Base-by-base conservation (phyloP, 2,329 filamentous ascomycete genomes). In the Aspergillus sp. region DNA sequence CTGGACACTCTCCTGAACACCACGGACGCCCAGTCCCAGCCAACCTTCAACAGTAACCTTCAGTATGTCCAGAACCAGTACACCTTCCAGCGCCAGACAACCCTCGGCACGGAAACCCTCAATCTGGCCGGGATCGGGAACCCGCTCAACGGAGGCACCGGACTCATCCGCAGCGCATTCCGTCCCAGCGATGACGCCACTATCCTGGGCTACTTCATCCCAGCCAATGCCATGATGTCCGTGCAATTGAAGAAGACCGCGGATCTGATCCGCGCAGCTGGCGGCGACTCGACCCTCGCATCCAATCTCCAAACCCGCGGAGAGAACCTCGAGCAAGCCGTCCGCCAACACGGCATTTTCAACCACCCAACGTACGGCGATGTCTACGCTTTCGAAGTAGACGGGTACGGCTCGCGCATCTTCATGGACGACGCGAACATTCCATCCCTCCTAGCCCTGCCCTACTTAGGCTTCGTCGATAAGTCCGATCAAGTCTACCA, bases 201-300 rank as follows among this genome's bases (percentile, higher is more conserved):
- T 0, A 97, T 95, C 39, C 82, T 99, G 3, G 93, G 93, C 48
- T 99, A 92, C 81, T 91, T 96, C 73, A 96, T 99, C 66, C 95
- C 95, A 0, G 89, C 91, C 39, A 99, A 99, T 72, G 95, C 95
- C 23, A 94, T 96, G 88, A 96, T 99, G 84, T 88, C 92, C 2
- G 90, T 94, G 0, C 92, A 99, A 76, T 82, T 99, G 25, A 86
- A 88, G 64, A 88, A 90, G 44, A 88, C 90, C 0, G 87, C 91
- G 0, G 80, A 82, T 5, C 82, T 96, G 19, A 83, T 98, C n/a
- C 78, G 80, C 55, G 80, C 81, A 5, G 85, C 82, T 1, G 72
- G 73, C 17, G 85, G 84, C 1, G 85, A 89, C 51, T 73, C 81
- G 3, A 75, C 78, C 2, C 76, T 86, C 0, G 81, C 81, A 3